These are phyloP conservation scores for Eucalyptus albens DNA, from an alignment of 345 rosid genomes.

Conservation along the genomic window DNA sequence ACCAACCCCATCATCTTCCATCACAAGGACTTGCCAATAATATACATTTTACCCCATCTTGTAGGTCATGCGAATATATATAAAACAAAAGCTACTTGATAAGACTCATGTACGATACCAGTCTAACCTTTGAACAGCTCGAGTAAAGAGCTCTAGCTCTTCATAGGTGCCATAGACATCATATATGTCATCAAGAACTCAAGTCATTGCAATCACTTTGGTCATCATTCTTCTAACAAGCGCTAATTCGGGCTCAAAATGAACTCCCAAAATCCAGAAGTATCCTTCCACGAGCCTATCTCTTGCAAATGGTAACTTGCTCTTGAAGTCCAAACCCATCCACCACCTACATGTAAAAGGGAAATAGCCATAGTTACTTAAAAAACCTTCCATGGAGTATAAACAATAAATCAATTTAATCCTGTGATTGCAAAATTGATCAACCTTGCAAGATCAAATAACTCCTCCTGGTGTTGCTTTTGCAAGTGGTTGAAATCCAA, in stretches of 20 bases:
- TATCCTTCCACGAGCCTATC: constrained; percentile 14
- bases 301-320: constrained; percentile 7
- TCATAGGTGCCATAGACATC: constrained; percentile 14
- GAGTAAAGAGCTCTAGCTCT: constrained; percentile 11
- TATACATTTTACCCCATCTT: neutral
- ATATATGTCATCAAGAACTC: constrained; percentile 14
- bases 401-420: neutral
- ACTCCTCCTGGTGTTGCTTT: constrained; percentile 2
- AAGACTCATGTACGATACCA: neutral
- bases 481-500: constrained; percentile 16
- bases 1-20: no score
- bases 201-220: neutral
- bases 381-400: neutral
- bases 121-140: neutral
- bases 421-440: neutral
- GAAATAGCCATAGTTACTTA: neutral
- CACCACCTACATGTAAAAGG: constrained; percentile 6
- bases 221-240: neutral
- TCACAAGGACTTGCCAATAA: neutral
- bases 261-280: constrained; percentile 2
- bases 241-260: neutral
- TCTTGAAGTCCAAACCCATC: constrained; percentile 1
- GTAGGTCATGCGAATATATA: neutral
- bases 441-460: neutral
- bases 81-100: neutral